Evolutionary conservation across 371 early-diverging fungal species (phyloP).

Genomic region (Sporodiniella umbellata): DNA sequence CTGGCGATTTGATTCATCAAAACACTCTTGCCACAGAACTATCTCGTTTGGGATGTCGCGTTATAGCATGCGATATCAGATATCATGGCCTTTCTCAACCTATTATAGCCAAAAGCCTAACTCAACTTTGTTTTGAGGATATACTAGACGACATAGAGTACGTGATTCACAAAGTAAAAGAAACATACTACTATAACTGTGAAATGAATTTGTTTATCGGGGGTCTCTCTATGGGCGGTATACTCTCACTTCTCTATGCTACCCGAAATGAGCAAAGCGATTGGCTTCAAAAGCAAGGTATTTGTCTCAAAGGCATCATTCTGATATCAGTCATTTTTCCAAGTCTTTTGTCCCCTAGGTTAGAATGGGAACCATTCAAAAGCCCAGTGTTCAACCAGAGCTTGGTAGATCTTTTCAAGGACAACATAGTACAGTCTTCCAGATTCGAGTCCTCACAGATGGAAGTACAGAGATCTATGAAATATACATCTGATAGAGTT

Average conservation of each 20-base stretch:
- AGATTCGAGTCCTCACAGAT: conserved; percentile 4
- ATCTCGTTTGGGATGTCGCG: conserved; percentile 17
- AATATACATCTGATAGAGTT: conserved; percentile 9
- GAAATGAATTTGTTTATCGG: conserved; percentile 18
- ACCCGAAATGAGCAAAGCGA: not conserved
- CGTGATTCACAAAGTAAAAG: conserved; percentile 13
- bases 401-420: conserved; percentile 8
- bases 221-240: conserved; percentile 44
- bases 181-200: conserved; percentile 1
- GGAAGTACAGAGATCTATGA: conserved; percentile 18
- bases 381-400: conserved; percentile 8
- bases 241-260: conserved; percentile 25
- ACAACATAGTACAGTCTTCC: conserved; percentile 17
- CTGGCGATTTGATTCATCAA: conserved; percentile 33
- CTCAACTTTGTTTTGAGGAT: conserved; percentile 8
- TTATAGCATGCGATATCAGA: conserved; percentile 29
- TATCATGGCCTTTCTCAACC: conserved; percentile 36
- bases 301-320: conserved; percentile 18
- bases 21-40: conserved; percentile 14
- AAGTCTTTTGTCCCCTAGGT: conserved; percentile 13
- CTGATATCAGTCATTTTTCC: conserved; percentile 26
- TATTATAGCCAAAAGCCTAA: not conserved
- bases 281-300: conserved; percentile 1
- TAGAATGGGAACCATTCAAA: conserved; percentile 25
- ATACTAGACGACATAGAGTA: conserved; percentile 19